A percentile compares a stretch with the other conserved stretches of the same genome.
Evolutionary conservation across 1,284 basidiomycete genomes (phyloP).

Genomic region (Trichosporon sp.): DNA sequence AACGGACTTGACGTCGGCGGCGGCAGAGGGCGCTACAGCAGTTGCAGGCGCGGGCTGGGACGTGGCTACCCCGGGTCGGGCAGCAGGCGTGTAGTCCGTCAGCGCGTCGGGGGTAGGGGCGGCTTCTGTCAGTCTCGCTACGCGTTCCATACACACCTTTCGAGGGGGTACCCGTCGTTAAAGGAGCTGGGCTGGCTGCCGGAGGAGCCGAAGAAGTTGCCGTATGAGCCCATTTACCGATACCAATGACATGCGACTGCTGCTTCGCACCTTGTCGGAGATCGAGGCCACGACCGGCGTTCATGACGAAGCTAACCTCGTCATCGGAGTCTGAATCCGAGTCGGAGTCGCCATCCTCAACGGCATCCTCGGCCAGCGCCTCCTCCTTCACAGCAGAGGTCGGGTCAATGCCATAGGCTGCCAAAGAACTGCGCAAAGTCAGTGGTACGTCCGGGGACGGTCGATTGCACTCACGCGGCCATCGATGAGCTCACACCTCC

Average conservation of each 20-base stretch:
- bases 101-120: conserved; percentile 62
- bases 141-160: conserved; percentile 21
- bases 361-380: conserved; percentile 39
- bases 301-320: conserved; percentile 49
- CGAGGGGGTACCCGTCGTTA: conserved; percentile 13
- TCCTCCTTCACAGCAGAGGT: conserved; percentile 29
- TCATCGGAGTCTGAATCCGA: conserved; percentile 47
- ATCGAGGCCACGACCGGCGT: conserved; percentile 27
- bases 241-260: conserved; percentile 41
- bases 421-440: conserved; percentile 31
- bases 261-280: conserved; percentile 12
- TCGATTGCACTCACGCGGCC: conserved; percentile 27
- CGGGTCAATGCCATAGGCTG: conserved; percentile 45
- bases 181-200: conserved; percentile 21
- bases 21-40: conserved; percentile 30
- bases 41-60: background rate
- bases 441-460: background rate
- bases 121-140: conserved; percentile 18
- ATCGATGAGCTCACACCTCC: conserved; percentile 27
- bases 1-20: conserved; percentile 33
- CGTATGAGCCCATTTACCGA: conserved; percentile 47
- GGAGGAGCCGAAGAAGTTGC: conserved; percentile 31
- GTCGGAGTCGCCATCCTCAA: conserved; percentile 36
- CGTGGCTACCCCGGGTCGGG: conserved; percentile 56
- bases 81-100: conserved; percentile 84